Conservation (phyloP, 1,284 basidiomycete species). For the Coniferiporia weirii region DNA sequence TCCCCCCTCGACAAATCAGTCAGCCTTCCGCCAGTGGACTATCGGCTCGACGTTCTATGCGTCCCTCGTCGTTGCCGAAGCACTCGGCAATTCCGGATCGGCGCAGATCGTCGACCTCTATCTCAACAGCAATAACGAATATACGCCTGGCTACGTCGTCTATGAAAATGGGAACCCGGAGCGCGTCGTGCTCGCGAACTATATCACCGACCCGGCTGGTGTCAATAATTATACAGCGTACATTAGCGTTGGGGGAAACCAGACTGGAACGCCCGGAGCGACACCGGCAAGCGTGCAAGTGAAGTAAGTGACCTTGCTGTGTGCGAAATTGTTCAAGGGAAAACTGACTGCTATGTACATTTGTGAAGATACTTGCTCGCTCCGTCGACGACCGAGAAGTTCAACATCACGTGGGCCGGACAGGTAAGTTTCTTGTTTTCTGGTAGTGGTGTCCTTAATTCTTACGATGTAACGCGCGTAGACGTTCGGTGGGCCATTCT, state of each 20-base stretch:
- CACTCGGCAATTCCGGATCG: slow-evolving; percentile 23
- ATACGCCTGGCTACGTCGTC: slow-evolving; percentile 25
- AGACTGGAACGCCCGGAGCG: slow-evolving; percentile 17
- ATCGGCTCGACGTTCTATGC: slow-evolving; percentile 27
- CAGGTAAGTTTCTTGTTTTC: slow-evolving; percentile 10
- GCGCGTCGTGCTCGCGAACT: slow-evolving; percentile 28
- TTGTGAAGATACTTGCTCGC: slow-evolving; percentile 20
- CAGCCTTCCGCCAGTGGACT: slow-evolving; percentile 25
- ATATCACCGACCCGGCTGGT: slow-evolving; percentile 23
- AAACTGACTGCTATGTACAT: neutral
- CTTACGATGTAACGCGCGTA: slow-evolving; percentile 22
- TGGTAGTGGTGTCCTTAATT: no score
- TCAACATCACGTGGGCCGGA: slow-evolving; percentile 40
- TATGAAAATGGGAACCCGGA: slow-evolving; percentile 25
- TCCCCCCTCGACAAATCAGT: slow-evolving; percentile 25
- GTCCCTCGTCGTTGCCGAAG: slow-evolving; percentile 25
- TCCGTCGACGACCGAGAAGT: slow-evolving; percentile 31
- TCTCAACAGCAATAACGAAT: slow-evolving; percentile 19
- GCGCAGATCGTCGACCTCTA: slow-evolving; percentile 24
- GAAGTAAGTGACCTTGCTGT: slow-evolving; percentile 7
- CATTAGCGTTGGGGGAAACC: slow-evolving; percentile 23
- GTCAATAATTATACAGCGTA: slow-evolving; percentile 25
- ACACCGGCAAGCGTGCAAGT: slow-evolving; percentile 20
- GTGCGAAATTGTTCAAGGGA: neutral
- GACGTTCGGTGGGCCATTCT: slow-evolving; percentile 35